phyloP scores from a whole-genome alignment of 2,329 filamentous ascomycete species.

The Colletotrichum melonis region DNA sequence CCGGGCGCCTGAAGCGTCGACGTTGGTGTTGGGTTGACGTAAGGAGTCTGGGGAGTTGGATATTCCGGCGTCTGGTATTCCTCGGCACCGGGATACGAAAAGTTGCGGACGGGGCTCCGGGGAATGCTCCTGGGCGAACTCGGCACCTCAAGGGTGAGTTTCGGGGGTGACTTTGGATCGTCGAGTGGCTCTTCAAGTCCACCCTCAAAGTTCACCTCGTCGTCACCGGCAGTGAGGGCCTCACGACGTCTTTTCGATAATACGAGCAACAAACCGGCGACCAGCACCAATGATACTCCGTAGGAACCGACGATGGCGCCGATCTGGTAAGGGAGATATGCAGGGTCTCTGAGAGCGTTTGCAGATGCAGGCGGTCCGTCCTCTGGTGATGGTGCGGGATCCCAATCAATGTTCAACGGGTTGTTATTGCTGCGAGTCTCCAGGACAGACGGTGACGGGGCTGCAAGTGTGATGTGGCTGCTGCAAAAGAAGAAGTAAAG shows the following conservation, averaged over 20 bases:
- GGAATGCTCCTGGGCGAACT: slow-evolving; percentile 38
- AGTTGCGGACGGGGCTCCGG: slow-evolving; percentile 53
- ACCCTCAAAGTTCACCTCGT: slow-evolving; percentile 55
- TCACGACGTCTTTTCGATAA: slow-evolving; percentile 68
- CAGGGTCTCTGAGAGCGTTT: slow-evolving; percentile 62
- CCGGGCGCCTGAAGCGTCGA: slow-evolving; percentile 65
- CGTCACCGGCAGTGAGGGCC: slow-evolving; percentile 63
- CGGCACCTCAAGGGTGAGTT: slow-evolving; percentile 37
- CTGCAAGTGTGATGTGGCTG: slow-evolving; percentile 40
- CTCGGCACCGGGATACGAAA: slow-evolving; percentile 62
- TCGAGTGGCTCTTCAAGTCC: slow-evolving; percentile 36
- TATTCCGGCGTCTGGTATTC: slow-evolving; percentile 46
- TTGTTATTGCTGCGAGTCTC: slow-evolving; percentile 42
- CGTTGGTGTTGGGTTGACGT: slow-evolving; percentile 58
- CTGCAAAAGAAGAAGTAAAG: slow-evolving; percentile 41
- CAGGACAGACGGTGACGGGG: slow-evolving; percentile 41
- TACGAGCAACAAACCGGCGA: slow-evolving; percentile 73
- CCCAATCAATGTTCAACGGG: slow-evolving; percentile 61
- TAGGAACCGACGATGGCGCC: slow-evolving; percentile 88
- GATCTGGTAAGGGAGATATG: slow-evolving; percentile 82
- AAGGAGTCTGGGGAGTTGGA: slow-evolving; percentile 46
- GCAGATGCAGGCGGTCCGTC: slow-evolving; percentile 70
- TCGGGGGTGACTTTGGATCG: slow-evolving; percentile 40
- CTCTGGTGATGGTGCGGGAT: slow-evolving; percentile 68
- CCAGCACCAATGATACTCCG: slow-evolving; percentile 79